Evolutionary conservation across 495 filamentous ascomycete species (phyloP), one percentile per base, ranked within the genome.

Genomic region (Xylaria acuta): DNA sequence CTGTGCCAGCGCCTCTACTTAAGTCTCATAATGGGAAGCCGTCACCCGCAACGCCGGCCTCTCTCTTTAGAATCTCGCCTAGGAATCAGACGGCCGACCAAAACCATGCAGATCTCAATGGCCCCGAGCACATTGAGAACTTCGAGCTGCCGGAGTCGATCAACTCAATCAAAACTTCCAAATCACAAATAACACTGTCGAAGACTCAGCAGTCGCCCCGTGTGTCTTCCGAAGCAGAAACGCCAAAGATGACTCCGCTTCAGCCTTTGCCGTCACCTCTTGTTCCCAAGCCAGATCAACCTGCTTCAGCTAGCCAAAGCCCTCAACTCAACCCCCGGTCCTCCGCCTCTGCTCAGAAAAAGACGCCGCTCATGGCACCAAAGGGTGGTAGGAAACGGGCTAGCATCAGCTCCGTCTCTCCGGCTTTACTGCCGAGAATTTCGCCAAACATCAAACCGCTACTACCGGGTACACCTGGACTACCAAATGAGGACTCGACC

Each of bases 381-480:
- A 79, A 83, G 40, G 79, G 78, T 18, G 81, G 80, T 58, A 91
- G 92, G 76, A 97, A 98, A 84, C 88, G 95, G 43, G 84, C 86
- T 8, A 96, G 93, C 72, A 82, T 90, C 43, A 90, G 87, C 76
- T 94, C 93, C n/a, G 87, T 92, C n/a, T 89, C 87, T 3, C 96
- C 96, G 7, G 94, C 94, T 27, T 78, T 99, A 51, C 85, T 92
- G n/a, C 96, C 96, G 30, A 95, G 91, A 78, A 98, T 98, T 67
- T 97, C 94, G 22, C 96, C 96, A 6, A 95, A 88, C 77, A 97
- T 99, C 77, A 97, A 97, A 76, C 96, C 96, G 7, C 78, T 97
- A 32, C 86, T 98, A 59, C 94, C 93, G 9, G 92, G 93, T 60
- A 88, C 84, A 4, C 74, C 82, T 25, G 78, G 79, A 32, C 67